Evolutionary conservation across 164 flowering plant genomes (phyloP).

Genomic region (Santalum album): DNA sequence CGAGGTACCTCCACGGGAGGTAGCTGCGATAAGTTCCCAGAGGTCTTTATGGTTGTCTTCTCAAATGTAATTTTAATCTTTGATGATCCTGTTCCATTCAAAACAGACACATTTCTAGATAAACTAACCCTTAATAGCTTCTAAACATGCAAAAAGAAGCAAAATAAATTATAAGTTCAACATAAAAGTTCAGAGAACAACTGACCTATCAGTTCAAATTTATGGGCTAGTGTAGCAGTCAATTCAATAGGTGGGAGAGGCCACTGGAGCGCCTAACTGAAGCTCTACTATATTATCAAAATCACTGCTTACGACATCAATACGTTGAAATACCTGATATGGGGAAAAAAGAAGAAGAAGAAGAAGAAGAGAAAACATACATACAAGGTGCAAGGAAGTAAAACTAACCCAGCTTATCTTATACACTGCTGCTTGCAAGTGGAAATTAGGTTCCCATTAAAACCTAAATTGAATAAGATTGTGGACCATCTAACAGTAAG

Average conservation of each 20-base stretch:
- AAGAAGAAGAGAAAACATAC: too few relatives aligned
- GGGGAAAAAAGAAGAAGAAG: not conserved
- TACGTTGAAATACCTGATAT: constrained; percentile 82
- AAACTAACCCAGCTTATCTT: too few relatives aligned
- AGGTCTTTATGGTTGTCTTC: constrained; percentile 78
- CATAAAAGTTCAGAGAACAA: constrained; percentile 5
- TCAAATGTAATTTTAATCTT: constrained; percentile 62
- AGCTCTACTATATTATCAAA: constrained; percentile 94
- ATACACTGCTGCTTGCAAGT: too few relatives aligned
- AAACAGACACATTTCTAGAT: constrained; percentile 1
- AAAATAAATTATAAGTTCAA: not conserved
- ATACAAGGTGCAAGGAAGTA: too few relatives aligned
- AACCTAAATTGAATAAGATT: too few relatives aligned
- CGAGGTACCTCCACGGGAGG: constrained; percentile 85
- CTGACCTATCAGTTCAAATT: constrained; percentile 84
- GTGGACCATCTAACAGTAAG: too few relatives aligned
- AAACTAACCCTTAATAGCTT: not conserved
- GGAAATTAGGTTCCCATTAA: too few relatives aligned
- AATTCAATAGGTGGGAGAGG: constrained; percentile 76
- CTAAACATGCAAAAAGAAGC: not conserved
- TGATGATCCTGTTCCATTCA: constrained; percentile 42
- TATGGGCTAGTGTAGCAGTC: constrained; percentile 91
- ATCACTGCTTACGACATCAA: constrained; percentile 81
- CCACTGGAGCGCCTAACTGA: constrained; percentile 87
- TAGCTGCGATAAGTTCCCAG: constrained; percentile 77